Evolutionary conservation across 352 stramenopile species (phyloP), one percentile per base, ranked within the genome.

Genomic region (Poterioochromonas sp.): DNA sequence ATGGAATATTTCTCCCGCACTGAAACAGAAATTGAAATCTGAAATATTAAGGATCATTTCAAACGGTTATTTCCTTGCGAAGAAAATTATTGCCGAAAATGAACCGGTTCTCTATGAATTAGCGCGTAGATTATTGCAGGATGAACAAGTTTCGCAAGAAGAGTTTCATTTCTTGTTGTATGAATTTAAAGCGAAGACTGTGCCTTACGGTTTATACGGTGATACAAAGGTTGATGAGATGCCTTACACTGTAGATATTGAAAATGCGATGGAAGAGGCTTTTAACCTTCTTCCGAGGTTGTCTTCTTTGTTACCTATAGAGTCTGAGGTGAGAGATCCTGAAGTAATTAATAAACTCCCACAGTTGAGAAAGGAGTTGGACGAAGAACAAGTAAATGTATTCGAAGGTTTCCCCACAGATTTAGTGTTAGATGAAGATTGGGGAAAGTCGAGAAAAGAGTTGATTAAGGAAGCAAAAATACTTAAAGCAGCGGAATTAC

Each of bases 11-110:
- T 86, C 86, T 73, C 76, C 80, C 15, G 85, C 86, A 78, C 85
- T 88, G 37, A 83, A 86, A 80, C 65, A 73, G 43, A 83, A 78
- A 40, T 83, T 89, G 41, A 86, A 90, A 69, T 76, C 77, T 79
- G 87, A 91, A 83, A 83, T 90, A 41, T 85, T 89, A 76, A 84
- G 85, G 80, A 79, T 91, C 62, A 86, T 90, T 0, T 88, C 88
- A 76, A 88, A 89, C 76, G 83, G 80, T n/a, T 90, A 91, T 78
- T 54, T 88, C 12, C 83, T 81, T 1, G 86, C 85, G 49, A 90
- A 91, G 82, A 85, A 85, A 39, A 88, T 89, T 54, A 73, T 91
- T 32, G 79, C 39, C 0, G 82, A 88, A 0, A 91, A 91, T 78
- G 80, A 81, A 43, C 51, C 79, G 5, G 76, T 91, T 12, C 78